Evolutionary conservation across 2,329 filamentous ascomycete species (phyloP), one percentile per base, ranked within the genome.

Genomic region (Paradendryphiella salina): DNA sequence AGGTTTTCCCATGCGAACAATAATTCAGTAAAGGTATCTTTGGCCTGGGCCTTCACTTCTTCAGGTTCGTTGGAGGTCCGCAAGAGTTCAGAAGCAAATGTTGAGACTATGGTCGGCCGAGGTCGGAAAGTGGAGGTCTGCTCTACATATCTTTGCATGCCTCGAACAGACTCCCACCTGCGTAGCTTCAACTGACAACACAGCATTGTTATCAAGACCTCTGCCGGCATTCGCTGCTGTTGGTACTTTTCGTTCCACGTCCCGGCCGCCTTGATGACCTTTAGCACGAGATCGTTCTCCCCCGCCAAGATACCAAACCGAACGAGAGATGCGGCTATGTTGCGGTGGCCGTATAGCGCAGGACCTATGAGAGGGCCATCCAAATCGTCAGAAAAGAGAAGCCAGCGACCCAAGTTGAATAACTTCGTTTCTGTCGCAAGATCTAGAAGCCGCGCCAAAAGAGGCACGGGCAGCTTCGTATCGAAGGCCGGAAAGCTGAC

Each of bases 291-390:
- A 1, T 68, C 59, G 13, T 72, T 66, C 52, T 84, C 77, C 32
- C 76, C 70, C 9, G 79, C 78, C 14, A 77, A 76, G 9, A 76
- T 72, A 5, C 81, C 82, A 58, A 82, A 84, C 14, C 79, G 77
- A 28, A 84, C 73, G 21, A 85, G 70, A 0, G 81, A 76, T 10
- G 82, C 77, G 2, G 78, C 75, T 18, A 85, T 69, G 39, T 71
- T 70, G 23, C 75, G 75, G 53, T 82, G 69, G 2, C 61, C 62
- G 57, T 82, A 84, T 20, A 76, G 56, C 15, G 64, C 61, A 10
- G 64, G 58, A 17, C 75, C 68, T 18, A 85, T 81, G 2, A 80
- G 53, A n/a, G 81, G 80, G 0, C 80, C 81, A 57, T 84, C 81
- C 11, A 81, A 56, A 55, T 82, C 81, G 8, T 75, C 60, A 0